Conservation (phyloP, 225 moss, liverwort and hornwort species). For the Asterella californica region DNA sequence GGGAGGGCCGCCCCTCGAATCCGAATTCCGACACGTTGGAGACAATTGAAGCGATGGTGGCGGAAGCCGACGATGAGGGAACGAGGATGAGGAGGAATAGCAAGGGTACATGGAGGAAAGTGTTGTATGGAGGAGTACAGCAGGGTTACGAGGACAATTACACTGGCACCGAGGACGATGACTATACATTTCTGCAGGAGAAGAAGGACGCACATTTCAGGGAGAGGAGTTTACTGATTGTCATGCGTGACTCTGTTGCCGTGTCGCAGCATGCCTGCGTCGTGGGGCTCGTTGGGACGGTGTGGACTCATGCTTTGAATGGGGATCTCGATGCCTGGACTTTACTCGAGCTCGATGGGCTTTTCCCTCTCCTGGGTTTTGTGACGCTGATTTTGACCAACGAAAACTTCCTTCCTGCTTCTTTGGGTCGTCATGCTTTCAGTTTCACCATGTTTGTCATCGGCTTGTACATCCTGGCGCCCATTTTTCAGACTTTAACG, state of each 20-base stretch:
- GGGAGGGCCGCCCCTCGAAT: not conserved
- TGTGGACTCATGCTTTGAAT: slow-evolving; percentile 82
- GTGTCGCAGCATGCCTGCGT: slow-evolving; percentile 89
- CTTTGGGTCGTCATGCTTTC: slow-evolving; percentile 43
- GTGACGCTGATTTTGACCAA: slow-evolving; percentile 54
- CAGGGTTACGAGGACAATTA: slow-evolving; percentile 79
- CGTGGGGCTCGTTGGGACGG: slow-evolving; percentile 79
- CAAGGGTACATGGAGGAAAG: slow-evolving; percentile 61
- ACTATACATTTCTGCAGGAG: slow-evolving; percentile 64
- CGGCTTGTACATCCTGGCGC: slow-evolving; percentile 78
- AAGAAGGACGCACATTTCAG: slow-evolving; percentile 83
- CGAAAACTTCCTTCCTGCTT: slow-evolving; percentile 45
- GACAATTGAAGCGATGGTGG: not conserved
- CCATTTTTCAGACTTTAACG: slow-evolving; percentile 90
- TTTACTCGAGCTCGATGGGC: slow-evolving; percentile 65
- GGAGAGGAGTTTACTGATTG: slow-evolving; percentile 65
- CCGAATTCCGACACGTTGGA: not conserved
- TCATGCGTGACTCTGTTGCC: slow-evolving; percentile 84
- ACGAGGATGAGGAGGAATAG: not conserved
- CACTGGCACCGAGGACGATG: slow-evolving; percentile 29
- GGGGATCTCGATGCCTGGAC: slow-evolving; percentile 58
- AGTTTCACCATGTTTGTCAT: slow-evolving; percentile 84
- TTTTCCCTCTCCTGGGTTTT: slow-evolving; percentile 63
- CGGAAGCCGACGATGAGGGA: not conserved
- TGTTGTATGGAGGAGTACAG: slow-evolving; percentile 83